Conservation (phyloP, 305 asterid genomes). For the Nicotiana rustica region DNA sequence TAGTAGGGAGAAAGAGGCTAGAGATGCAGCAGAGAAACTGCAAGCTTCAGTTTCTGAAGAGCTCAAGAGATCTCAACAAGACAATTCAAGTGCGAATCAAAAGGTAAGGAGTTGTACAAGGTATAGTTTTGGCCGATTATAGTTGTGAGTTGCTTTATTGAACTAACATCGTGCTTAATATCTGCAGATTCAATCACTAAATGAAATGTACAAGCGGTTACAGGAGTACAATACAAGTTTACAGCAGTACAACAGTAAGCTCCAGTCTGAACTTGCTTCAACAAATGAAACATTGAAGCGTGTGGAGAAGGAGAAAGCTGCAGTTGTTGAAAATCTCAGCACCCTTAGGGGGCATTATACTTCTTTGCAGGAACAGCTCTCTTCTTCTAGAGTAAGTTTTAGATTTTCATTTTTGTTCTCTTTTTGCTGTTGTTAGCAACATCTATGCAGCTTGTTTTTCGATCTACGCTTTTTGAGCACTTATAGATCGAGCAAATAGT, state of each 20-base stretch:
- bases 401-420: slow-evolving; percentile 19
- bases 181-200: slow-evolving; percentile 74
- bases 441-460: neutral
- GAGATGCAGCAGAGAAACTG: slow-evolving; percentile 68
- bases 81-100: slow-evolving; percentile 61
- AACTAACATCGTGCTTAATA: neutral
- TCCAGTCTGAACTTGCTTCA: slow-evolving; percentile 77
- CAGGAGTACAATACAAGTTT: slow-evolving; percentile 89
- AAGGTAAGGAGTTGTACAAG: slow-evolving; percentile 54
- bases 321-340: slow-evolving; percentile 82
- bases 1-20: slow-evolving; percentile 70
- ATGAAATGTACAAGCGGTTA: slow-evolving; percentile 71
- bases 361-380: slow-evolving; percentile 88
- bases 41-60: slow-evolving; percentile 80
- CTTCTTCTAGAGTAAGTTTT: slow-evolving; percentile 69
- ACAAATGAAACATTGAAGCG: slow-evolving; percentile 74
- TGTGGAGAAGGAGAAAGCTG: slow-evolving; percentile 90
- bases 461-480: neutral
- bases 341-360: slow-evolving; percentile 82
- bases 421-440: neutral
- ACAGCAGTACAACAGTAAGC: slow-evolving; percentile 84
- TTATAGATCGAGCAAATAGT: neutral
- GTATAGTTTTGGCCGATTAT: slow-evolving; percentile 25
- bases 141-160: neutral
- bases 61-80: slow-evolving; percentile 73